Evolutionary conservation across 345 rosid species (phyloP), one percentile per base, ranked within the genome.

Genomic region (Gynandropsis gynandra): DNA sequence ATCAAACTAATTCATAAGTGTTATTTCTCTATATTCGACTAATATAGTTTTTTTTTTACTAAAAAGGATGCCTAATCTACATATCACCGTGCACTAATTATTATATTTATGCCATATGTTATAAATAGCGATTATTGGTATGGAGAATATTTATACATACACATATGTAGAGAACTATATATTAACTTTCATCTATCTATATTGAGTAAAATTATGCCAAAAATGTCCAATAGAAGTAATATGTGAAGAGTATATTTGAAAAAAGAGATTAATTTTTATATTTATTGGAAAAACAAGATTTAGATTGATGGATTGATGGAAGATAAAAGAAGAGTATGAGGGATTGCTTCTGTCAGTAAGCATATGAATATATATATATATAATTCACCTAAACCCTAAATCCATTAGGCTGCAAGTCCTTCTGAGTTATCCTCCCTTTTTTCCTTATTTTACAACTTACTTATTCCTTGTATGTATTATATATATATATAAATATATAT

Each of bases 331-430:
- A 59, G 66, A 41, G 70, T 56, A 59, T 47, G 65, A 59, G 56
- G 31, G 65, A 48, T 66, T 66, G 70, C 70, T 66, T 59, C 70
- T 66, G 70, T 66, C 70, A 66, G 70, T 66, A 14, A 42, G 47
- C 70, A 66, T 66, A 66, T 66, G 55, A 21, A 36, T 36, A 36
- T 36, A 36, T 38, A 41, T 65, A 40, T 41, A 12, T 52, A 45
- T 0, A 52, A 46, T 55, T 33, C 44, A 65, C 46, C 42, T 47
- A 52, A 53, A 36, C 52, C 50, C 56, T 66, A 66, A 53, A 31
- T 45, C 31, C 36, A 50, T 36, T 50, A 24, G 29, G 29, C 29
- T 24, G 29, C 29, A 24, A 24, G 4, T 24, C 51, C 19, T 14
- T 32, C 42, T 45, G 9, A 4, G 44, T 45, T 29, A 11, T 34